phyloP scores from a whole-genome alignment of 2,329 filamentous ascomycete genomes.

The Venturia pyrina region DNA sequence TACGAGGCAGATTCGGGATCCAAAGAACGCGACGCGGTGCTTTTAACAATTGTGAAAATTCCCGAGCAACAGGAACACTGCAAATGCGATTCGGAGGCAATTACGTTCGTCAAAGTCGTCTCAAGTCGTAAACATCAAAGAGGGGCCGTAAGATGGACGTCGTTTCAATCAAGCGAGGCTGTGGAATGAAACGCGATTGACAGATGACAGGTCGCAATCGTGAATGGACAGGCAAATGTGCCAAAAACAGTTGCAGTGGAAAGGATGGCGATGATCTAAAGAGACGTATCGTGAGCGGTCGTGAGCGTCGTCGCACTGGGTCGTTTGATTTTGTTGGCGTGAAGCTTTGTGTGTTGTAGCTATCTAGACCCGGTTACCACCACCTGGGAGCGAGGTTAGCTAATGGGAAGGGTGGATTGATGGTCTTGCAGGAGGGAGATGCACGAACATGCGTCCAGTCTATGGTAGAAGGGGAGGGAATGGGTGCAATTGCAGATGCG shows the following conservation, averaged over 20 bases:
- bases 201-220: neutral
- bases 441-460: conserved; percentile 17
- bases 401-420: neutral
- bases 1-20: conserved; percentile 1
- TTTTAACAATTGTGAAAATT: neutral
- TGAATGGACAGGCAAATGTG: neutral
- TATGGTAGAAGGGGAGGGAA: conserved; percentile 23
- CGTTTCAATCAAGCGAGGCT: neutral
- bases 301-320: conserved; percentile 12
- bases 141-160: neutral
- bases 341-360: neutral
- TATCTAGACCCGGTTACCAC: conserved; percentile 2
- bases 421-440: conserved; percentile 19
- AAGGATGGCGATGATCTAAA: conserved; percentile 5
- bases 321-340: neutral
- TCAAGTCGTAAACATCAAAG: conserved; percentile 9
- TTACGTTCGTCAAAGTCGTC: conserved; percentile 8
- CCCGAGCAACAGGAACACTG: conserved; percentile 10
- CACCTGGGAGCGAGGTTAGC: conserved; percentile 1
- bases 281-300: conserved; percentile 10
- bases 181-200: conserved; percentile 1
- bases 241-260: neutral
- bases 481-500: conserved; percentile 22
- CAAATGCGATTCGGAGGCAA: conserved; percentile 6
- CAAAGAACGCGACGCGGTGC: conserved; percentile 5